phyloP scores from a whole-genome alignment of 495 filamentous ascomycete species.

The Sordaria brevicollis region DNA sequence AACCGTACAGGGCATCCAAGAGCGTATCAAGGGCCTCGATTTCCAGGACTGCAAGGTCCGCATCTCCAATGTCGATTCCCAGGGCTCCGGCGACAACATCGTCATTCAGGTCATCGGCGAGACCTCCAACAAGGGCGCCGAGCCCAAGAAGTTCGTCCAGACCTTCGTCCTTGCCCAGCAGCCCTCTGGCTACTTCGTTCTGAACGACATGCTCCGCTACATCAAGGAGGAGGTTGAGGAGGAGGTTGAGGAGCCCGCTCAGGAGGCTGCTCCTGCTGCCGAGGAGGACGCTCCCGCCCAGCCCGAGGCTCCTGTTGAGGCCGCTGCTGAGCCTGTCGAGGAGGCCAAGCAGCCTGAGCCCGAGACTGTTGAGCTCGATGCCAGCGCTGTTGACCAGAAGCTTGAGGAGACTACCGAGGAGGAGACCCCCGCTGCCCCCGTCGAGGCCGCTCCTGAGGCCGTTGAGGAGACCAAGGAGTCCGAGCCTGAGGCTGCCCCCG shows the following conservation, averaged over 20 bases:
- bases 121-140: conserved; percentile 83
- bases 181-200: conserved; percentile 92
- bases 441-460: conserved; percentile 16
- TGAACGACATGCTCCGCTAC: conserved; percentile 96
- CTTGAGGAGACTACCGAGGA: conserved; percentile 34
- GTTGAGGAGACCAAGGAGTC: conserved; percentile 37
- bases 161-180: conserved; percentile 97
- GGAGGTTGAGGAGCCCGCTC: conserved; percentile 31
- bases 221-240: conserved; percentile 69
- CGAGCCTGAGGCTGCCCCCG: conserved; percentile 33
- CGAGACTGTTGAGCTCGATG: conserved; percentile 34
- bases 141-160: conserved; percentile 90
- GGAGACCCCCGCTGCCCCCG: conserved; percentile 33
- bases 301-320: conserved; percentile 32
- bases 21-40: conserved; percentile 82
- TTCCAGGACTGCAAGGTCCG: conserved; percentile 98
- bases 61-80: conserved; percentile 94
- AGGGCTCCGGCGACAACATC: conserved; percentile 84
- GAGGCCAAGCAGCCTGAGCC: conserved; percentile 36
- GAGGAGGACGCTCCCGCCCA: conserved; percentile 23
- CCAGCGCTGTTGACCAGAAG: conserved; percentile 39
- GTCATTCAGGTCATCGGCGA: conserved; percentile 96
- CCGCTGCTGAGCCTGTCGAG: conserved; percentile 32
- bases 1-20: conserved; percentile 65
- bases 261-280: conserved; percentile 31